Conservation (phyloP, 306 rosid species). For the Quercus agrifolia region DNA sequence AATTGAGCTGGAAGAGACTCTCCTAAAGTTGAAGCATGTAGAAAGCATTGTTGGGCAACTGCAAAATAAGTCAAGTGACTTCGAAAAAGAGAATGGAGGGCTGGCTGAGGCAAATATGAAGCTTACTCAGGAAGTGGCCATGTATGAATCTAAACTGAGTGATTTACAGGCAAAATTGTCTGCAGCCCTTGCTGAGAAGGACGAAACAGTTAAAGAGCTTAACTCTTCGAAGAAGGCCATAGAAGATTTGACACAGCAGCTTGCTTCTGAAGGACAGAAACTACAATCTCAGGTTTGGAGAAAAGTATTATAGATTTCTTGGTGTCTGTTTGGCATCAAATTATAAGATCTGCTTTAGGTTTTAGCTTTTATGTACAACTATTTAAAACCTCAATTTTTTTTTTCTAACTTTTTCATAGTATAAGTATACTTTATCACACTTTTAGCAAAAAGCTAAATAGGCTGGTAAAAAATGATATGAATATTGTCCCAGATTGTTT, state of each 20-base stretch:
- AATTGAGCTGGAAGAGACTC: constrained; percentile 56
- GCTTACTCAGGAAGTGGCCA: constrained; percentile 56
- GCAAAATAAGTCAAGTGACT: constrained; percentile 48
- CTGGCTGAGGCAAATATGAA: constrained; percentile 54
- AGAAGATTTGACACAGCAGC: constrained; percentile 54
- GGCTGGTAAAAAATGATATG: not conserved
- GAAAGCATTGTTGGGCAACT: constrained; percentile 61
- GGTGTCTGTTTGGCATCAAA: not conserved
- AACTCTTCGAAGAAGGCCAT: constrained; percentile 38
- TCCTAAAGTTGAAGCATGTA: constrained; percentile 55
- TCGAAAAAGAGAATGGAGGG: constrained; percentile 56
- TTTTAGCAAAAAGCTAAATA: no score
- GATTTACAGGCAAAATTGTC: constrained; percentile 55
- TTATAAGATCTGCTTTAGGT: no score
- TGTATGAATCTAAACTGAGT: constrained; percentile 49
- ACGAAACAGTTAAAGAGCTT: constrained; percentile 50
- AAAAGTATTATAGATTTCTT: not conserved
- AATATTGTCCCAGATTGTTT: not conserved
- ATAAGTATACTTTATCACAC: no score
- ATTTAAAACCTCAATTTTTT: no score
- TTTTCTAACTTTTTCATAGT: no score
- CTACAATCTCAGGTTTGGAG: constrained; percentile 76
- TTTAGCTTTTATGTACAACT: no score
- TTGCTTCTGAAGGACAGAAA: constrained; percentile 56
- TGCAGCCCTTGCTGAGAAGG: constrained; percentile 50